A percentile compares a stretch with the other conserved stretches of the same genome.
These are phyloP conservation scores for Suillus luteus DNA, from an alignment of 768 basidiomycete species.

Conservation along the genomic window DNA sequence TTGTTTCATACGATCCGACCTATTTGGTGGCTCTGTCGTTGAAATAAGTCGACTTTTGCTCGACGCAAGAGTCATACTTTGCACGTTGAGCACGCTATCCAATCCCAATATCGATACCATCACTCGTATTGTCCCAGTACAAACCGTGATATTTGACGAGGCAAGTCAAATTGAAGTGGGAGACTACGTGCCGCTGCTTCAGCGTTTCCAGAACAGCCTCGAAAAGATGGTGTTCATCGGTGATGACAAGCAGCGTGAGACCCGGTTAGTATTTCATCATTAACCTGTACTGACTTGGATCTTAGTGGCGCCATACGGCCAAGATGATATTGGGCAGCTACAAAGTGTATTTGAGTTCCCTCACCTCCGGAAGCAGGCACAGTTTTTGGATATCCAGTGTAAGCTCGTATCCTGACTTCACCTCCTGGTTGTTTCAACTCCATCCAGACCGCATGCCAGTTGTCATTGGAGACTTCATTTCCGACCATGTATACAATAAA, in stretches of 20 bases:
- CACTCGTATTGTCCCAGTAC: slow-evolving; percentile 8
- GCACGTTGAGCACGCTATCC: slow-evolving; percentile 51
- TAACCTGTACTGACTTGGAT: not conserved
- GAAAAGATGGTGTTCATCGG: slow-evolving; percentile 42
- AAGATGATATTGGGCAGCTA: too few species aligned
- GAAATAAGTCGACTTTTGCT: slow-evolving; percentile 23
- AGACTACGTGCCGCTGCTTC: slow-evolving; percentile 38
- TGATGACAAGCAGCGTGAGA: slow-evolving; percentile 42
- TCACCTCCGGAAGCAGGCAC: slow-evolving; percentile 17
- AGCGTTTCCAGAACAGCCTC: slow-evolving; percentile 27
- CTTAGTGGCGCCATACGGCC: too few species aligned
- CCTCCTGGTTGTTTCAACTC: slow-evolving; percentile 14
- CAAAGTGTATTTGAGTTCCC: too few species aligned
- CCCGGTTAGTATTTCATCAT: not conserved
- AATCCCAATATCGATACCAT: slow-evolving; percentile 21
- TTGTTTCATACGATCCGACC: too few species aligned
- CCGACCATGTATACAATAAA: slow-evolving; percentile 58
- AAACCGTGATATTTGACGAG: too few species aligned
- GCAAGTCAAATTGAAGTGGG: too few species aligned
- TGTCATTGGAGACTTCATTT: slow-evolving; percentile 72
- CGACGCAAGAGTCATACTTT: slow-evolving; percentile 42
- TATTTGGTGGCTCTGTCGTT: too few species aligned
- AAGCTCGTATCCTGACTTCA: slow-evolving; percentile 22
- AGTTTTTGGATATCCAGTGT: slow-evolving; percentile 64
- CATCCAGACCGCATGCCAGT: slow-evolving; percentile 78